Evolutionary conservation across 495 filamentous ascomycete genomes (phyloP).

Genomic region (Penicillium paradoxum): DNA sequence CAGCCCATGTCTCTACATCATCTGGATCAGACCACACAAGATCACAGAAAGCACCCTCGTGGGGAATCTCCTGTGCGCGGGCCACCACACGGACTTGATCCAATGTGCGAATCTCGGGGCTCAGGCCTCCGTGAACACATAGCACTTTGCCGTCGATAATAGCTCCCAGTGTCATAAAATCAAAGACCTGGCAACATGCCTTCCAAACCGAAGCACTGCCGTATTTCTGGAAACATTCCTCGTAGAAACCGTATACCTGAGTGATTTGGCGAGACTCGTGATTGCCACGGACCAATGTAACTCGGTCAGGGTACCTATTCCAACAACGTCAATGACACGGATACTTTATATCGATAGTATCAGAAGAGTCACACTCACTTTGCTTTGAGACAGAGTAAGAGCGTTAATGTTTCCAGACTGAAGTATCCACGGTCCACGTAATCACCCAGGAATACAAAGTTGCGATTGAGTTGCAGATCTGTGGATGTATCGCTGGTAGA

Average conservation of each 20-base stretch:
- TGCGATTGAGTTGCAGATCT: slow-evolving; percentile 54
- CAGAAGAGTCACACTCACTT: slow-evolving; percentile 56
- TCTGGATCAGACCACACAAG: slow-evolving; percentile 98
- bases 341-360: neutral
- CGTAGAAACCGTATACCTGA: slow-evolving; percentile 98
- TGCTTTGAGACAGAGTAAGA: slow-evolving; percentile 93
- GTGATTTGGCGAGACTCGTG: slow-evolving; percentile 98
- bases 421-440: slow-evolving; percentile 98
- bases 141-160: slow-evolving; percentile 96
- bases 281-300: slow-evolving; percentile 94
- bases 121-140: slow-evolving; percentile 95
- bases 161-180: slow-evolving; percentile 92
- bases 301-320: slow-evolving; percentile 80
- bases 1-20: slow-evolving; percentile 96
- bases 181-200: slow-evolving; percentile 97
- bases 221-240: slow-evolving; percentile 97
- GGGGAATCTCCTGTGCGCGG: slow-evolving; percentile 93
- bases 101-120: slow-evolving; percentile 91
- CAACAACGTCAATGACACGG: slow-evolving; percentile 4
- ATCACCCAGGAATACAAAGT: slow-evolving; percentile 94
- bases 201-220: slow-evolving; percentile 99
- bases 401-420: slow-evolving; percentile 91
- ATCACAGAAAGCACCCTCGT: slow-evolving; percentile 97
- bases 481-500: slow-evolving; percentile 39
- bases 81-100: slow-evolving; percentile 98